phyloP scores from a whole-genome alignment of 345 rosid species.

The Litchi chinensis region DNA sequence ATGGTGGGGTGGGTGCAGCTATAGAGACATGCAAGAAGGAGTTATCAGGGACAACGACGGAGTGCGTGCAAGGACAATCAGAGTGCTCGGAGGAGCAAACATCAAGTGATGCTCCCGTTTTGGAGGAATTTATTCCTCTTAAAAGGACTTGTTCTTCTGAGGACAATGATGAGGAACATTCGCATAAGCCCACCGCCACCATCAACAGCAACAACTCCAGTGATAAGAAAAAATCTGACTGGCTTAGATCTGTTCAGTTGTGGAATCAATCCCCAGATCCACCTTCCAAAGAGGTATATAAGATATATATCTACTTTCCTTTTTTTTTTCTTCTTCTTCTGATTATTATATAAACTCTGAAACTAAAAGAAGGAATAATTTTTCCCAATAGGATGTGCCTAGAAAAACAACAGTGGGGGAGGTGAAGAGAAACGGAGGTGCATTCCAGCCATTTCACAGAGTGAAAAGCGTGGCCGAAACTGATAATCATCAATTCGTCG shows the following conservation, averaged over 20 bases:
- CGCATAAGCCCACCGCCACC: constrained; percentile 33
- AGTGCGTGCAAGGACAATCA: constrained; percentile 59
- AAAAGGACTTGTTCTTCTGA: constrained; percentile 45
- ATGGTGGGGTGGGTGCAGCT: constrained; percentile 44
- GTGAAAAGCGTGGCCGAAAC: constrained; percentile 42
- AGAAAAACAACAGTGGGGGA: constrained; percentile 58
- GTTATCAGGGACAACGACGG: constrained; percentile 59
- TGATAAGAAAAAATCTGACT: constrained; percentile 77
- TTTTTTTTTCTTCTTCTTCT: no score
- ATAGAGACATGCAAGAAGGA: constrained; percentile 79
- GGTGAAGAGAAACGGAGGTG: constrained; percentile 73
- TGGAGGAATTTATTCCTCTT: constrained; percentile 82
- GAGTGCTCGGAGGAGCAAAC: constrained; percentile 94
- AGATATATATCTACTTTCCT: not conserved
- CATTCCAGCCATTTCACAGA: constrained; percentile 75
- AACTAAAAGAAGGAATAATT: not conserved
- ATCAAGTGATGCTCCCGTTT: constrained; percentile 65
- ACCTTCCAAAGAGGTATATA: constrained; percentile 40
- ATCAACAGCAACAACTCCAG: constrained; percentile 29
- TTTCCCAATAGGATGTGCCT: constrained; percentile 40
- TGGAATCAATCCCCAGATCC: constrained; percentile 85
- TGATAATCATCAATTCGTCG: constrained; percentile 24
- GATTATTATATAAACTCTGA: constrained; percentile 19
- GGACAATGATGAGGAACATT: constrained; percentile 47
- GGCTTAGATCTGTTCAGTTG: constrained; percentile 97